A percentile compares a stretch with the other conserved stretches of the same genome.
These are phyloP conservation scores for Boletus rubropictus DNA, from an alignment of 768 basidiomycete genomes.

Conservation along the genomic window DNA sequence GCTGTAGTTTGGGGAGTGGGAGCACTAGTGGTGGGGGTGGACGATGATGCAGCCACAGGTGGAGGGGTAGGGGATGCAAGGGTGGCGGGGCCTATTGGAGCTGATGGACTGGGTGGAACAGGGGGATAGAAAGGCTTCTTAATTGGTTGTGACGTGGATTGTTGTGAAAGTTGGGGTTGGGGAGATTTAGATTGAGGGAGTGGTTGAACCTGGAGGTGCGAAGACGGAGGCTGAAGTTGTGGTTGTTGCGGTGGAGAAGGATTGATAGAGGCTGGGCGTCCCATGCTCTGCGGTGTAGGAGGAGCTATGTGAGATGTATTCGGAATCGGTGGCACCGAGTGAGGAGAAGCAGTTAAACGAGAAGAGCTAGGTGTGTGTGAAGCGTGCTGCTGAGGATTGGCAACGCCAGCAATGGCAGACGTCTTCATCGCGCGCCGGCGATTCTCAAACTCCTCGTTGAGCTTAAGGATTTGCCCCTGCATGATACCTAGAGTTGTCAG, in stretches of 20 bases:
- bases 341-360: constrained; percentile 11
- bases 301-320: constrained; percentile 17
- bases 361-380: background rate
- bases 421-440: constrained; percentile 25
- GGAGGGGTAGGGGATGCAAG: constrained; percentile 39
- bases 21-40: constrained; percentile 48
- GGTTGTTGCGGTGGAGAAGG: constrained; percentile 15
- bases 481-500: constrained; percentile 41
- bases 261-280: constrained; percentile 29
- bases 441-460: constrained; percentile 37
- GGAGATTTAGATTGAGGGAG: constrained; percentile 1
- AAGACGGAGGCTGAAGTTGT: constrained; percentile 3
- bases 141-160: constrained; percentile 1
- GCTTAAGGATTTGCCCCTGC: constrained; percentile 37
- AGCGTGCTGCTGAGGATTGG: constrained; percentile 5
- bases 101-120: constrained; percentile 23
- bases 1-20: constrained; percentile 36
- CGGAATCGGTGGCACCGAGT: constrained; percentile 14
- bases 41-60: constrained; percentile 36
- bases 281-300: constrained; percentile 23
- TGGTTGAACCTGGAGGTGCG: constrained; percentile 7
- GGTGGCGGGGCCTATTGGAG: constrained; percentile 7
- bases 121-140: constrained; percentile 17
- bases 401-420: constrained; percentile 1
- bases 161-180: constrained; percentile 8